These are phyloP conservation scores for Bocquillonia castaneifolia DNA, from an alignment of 441 rosid species.

Conservation along the genomic window DNA sequence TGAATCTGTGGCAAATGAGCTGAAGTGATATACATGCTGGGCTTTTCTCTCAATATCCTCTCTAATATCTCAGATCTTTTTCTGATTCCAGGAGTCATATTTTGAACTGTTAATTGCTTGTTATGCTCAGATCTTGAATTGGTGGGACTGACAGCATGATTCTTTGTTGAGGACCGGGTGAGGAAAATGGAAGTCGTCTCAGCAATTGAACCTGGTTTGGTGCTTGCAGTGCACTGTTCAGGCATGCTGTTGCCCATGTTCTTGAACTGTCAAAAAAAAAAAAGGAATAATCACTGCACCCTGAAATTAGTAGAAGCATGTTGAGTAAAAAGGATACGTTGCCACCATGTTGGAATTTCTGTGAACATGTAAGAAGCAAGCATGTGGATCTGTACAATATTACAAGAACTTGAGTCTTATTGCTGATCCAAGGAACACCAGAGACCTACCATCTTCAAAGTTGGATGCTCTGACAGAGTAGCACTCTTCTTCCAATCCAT, in stretches of 20 bases:
- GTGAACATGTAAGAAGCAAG: neutral
- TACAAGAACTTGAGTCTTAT: neutral
- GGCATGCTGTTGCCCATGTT: neutral
- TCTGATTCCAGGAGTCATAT: neutral
- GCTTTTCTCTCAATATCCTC: neutral
- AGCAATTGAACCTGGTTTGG: neutral
- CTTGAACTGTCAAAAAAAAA: neutral
- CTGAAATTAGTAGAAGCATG: neutral
- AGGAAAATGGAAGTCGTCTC: neutral
- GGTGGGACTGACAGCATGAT: neutral
- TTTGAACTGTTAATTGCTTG: neutral
- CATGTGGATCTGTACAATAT: neutral
- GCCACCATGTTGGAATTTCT: neutral
- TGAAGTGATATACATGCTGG: neutral
- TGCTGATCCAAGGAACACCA: neutral
- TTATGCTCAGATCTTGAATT: neutral
- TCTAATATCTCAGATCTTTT: neutral
- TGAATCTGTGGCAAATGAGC: neutral
- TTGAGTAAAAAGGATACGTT: neutral
- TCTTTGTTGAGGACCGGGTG: neutral
- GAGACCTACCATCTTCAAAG: neutral
- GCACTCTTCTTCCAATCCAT: neutral
- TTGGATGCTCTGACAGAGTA: neutral
- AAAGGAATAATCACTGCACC: neutral
- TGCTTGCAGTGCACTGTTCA: conserved; percentile 1